These are phyloP conservation scores for Wickerhamiella vanderwaltii DNA, from an alignment of 805 yeast species.

Conservation along the genomic window DNA sequence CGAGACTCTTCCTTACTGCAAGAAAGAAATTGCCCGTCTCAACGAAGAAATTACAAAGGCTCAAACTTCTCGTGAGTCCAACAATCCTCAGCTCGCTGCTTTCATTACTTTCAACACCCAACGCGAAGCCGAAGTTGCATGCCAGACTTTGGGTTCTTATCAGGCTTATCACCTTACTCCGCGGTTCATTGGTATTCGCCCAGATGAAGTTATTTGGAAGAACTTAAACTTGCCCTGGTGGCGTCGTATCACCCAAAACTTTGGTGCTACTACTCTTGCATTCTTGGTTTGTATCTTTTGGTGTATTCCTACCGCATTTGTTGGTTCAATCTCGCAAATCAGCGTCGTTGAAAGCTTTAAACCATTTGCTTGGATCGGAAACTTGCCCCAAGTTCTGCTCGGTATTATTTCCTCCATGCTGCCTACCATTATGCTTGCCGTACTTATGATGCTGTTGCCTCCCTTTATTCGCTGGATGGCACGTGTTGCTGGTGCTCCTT, in stretches of 20 bases:
- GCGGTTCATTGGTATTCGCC: slow-evolving; percentile 50
- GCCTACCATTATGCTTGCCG: slow-evolving; percentile 69
- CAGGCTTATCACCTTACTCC: slow-evolving; percentile 34
- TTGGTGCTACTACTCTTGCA: slow-evolving; percentile 45
- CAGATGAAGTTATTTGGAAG: slow-evolving; percentile 77
- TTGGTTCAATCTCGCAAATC: slow-evolving; percentile 85
- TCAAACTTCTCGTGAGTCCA: slow-evolving; percentile 43
- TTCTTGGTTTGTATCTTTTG: slow-evolving; percentile 72
- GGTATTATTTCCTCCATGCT: slow-evolving; percentile 82
- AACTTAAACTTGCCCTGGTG: slow-evolving; percentile 49
- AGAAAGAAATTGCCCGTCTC: slow-evolving; percentile 53
- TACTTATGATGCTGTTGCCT: slow-evolving; percentile 80
- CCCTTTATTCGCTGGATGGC: slow-evolving; percentile 71
- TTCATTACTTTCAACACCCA: slow-evolving; percentile 75
- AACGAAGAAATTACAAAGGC: slow-evolving; percentile 49
- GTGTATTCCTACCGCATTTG: slow-evolving; percentile 97
- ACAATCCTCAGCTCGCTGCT: slow-evolving; percentile 66
- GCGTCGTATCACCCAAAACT: slow-evolving; percentile 44
- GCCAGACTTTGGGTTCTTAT: slow-evolving; percentile 52
- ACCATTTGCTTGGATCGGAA: slow-evolving; percentile 48
- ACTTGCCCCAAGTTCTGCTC: slow-evolving; percentile 54
- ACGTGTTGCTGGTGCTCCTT: slow-evolving; percentile 55
- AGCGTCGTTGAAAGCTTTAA: slow-evolving; percentile 34
- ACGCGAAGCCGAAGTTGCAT: slow-evolving; percentile 78
- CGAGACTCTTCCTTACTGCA: slow-evolving; percentile 64